Evolutionary conservation across 139 green algal species (phyloP), one percentile per base, ranked within the genome.

Genomic region (Chlamydomonas urium): DNA sequence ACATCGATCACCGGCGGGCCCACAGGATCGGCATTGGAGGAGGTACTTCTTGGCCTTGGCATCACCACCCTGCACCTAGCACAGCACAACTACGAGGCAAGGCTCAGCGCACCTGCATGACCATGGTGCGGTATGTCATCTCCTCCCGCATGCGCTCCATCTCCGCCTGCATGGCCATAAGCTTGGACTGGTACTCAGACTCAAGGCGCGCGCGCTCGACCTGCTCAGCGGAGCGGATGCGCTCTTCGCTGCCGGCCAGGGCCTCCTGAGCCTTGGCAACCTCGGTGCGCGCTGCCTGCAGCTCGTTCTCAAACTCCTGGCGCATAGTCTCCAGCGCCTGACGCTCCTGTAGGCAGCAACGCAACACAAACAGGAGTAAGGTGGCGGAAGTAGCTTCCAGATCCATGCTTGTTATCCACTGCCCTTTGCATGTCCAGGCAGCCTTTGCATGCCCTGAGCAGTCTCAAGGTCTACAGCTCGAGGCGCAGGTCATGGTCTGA

Each of bases 221-320:
- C 24, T 77, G 68, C 77, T 89, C 85, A 5, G 69, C 69, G 6
- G 77, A 65, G 2, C 79, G 75, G 53, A 90, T 83, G 28, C 81
- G 75, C 47, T 90, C 85, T 72, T 92, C 85, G 50, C 66, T 81
- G 37, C 70, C 79, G 26, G 74, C 66, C 66, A 92, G 75, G 33
- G 81, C 79, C 23, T 89, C 83, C 71, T 89, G 81, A n/a, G 83
- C 82, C 47, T 87, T 85, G 37, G 71, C 79, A 75, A 89, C 83
- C 75, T 92, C 85, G 17, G 35, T 59, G 31, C 85, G 73, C 2
- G 85, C 85, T 6, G 80, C 70, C 50, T 90, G 77, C 72, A 90
- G 77, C 77, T 91, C 84, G 17, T 29, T 48, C 73, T 90, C 86
- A 78, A 91, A 89, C 34, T 91, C 77, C 24, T 82, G 72, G 1